Percentiles rank a stretch among this genome's conserved stretches.
These are phyloP conservation scores for Silene uniflora DNA, from an alignment of 148 eudicot species.

Conservation along the genomic window DNA sequence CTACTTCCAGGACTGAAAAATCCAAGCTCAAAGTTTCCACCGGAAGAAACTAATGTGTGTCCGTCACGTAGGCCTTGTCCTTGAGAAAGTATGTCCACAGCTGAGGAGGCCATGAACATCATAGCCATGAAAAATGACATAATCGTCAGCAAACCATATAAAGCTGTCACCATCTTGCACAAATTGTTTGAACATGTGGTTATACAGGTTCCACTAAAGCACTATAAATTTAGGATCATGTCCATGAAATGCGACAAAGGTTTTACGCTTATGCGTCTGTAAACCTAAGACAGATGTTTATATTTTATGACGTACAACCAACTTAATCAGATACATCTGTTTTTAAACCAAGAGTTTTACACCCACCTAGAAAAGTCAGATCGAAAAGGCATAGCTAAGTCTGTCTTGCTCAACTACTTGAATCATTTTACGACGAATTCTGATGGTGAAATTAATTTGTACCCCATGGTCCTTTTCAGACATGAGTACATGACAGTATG, in stretches of 20 bases:
- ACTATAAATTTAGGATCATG: no score
- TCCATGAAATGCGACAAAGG: no score
- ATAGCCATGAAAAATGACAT: neutral
- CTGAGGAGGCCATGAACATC: neutral
- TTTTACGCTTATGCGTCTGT: no score
- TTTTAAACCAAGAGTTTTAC: neutral
- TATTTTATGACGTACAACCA: no score
- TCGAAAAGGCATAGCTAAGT: neutral
- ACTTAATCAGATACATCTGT: no score
- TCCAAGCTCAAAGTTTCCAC: slow-evolving; percentile 22
- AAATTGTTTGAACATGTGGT: no score
- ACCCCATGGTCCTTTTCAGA: no score
- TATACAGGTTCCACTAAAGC: no score
- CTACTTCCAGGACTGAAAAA: slow-evolving; percentile 21
- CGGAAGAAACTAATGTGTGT: slow-evolving; percentile 17
- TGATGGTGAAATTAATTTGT: neutral
- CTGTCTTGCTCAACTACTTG: neutral
- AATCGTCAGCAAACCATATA: neutral
- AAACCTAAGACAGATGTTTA: no score
- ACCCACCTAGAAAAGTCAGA: neutral
- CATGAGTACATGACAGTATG: no score
- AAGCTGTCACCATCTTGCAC: no score
- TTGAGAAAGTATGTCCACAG: neutral
- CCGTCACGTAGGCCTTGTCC: slow-evolving; percentile 7
- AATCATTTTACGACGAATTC: neutral